Percentiles rank a stretch among this genome's conserved stretches.
Conservation (phyloP, 148 eudicot species). For the Mesembryanthemum crystallinum region DNA sequence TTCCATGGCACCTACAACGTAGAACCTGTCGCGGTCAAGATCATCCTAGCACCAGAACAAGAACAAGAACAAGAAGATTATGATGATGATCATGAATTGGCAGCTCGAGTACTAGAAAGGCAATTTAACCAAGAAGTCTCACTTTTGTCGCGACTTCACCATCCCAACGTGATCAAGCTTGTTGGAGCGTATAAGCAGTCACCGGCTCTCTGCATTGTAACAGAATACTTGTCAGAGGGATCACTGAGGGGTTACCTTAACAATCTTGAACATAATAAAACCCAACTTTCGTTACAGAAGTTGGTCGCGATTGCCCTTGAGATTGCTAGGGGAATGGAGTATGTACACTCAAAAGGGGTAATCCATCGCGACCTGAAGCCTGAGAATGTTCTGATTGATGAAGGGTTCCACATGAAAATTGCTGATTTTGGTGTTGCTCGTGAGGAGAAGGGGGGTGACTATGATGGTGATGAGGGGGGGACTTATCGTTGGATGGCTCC, state of each 20-base stretch:
- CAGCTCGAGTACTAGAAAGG: constrained; percentile 48
- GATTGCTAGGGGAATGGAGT: constrained; percentile 79
- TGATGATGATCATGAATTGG: constrained; percentile 29
- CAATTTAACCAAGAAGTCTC: constrained; percentile 59
- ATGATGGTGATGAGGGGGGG: constrained; percentile 50
- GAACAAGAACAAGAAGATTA: constrained; percentile 38
- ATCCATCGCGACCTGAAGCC: constrained; percentile 80
- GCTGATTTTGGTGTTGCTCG: constrained; percentile 83
- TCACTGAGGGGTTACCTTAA: constrained; percentile 61
- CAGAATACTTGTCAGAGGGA: constrained; percentile 66
- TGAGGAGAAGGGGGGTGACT: constrained; percentile 32
- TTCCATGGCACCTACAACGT: constrained; percentile 65
- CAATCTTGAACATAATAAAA: constrained; percentile 40
- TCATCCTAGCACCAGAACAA: constrained; percentile 50
- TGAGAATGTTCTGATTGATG: constrained; percentile 57
- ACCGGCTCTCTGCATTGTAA: constrained; percentile 51
- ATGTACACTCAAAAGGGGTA: constrained; percentile 67
- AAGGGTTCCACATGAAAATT: constrained; percentile 48
- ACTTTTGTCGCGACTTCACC: constrained; percentile 54
- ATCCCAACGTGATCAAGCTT: constrained; percentile 63
- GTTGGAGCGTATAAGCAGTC: constrained; percentile 57
- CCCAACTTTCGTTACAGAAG: constrained; percentile 40
- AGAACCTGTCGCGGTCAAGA: constrained; percentile 68
- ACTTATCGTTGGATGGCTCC: constrained; percentile 94
- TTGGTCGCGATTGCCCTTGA: constrained; percentile 49